Conservation (phyloP, 2,329 filamentous ascomycete genomes). For the Pseudogymnoascus sp. region DNA sequence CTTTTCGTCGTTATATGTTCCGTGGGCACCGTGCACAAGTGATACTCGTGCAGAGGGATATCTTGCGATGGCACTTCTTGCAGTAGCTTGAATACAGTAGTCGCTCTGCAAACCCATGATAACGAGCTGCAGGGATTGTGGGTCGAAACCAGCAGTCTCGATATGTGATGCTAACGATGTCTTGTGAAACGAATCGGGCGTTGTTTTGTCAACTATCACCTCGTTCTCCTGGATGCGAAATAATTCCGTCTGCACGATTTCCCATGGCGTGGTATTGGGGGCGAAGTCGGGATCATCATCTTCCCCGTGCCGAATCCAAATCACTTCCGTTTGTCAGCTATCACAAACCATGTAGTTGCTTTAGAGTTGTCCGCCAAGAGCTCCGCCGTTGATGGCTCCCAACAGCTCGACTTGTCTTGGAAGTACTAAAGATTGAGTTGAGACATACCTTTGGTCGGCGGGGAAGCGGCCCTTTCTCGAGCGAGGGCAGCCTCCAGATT, state of each 20-base stretch:
- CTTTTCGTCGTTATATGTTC: neutral
- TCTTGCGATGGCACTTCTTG: neutral
- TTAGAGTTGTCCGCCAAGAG: neutral
- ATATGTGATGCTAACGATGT: neutral
- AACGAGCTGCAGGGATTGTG: neutral
- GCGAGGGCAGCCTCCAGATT: neutral
- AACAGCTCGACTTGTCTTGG: neutral
- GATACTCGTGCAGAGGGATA: neutral
- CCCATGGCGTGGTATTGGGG: neutral
- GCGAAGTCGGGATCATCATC: neutral
- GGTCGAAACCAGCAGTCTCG: neutral
- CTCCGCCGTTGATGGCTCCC: neutral
- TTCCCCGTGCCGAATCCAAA: conserved; percentile 3
- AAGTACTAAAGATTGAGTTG: neutral
- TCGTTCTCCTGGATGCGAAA: neutral
- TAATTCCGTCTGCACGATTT: neutral
- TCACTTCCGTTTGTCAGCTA: conserved; percentile 2
- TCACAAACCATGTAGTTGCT: neutral
- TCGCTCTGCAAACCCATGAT: neutral
- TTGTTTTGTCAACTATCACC: neutral
- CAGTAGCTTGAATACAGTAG: neutral
- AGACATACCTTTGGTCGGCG: neutral
- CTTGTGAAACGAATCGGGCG: neutral
- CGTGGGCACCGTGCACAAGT: neutral
- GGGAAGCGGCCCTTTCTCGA: neutral